Percentiles rank a stretch among this genome's conserved stretches.
phyloP scores from a whole-genome alignment of 2,329 filamentous ascomycete genomes.

The Ambrosiella beaveri region DNA sequence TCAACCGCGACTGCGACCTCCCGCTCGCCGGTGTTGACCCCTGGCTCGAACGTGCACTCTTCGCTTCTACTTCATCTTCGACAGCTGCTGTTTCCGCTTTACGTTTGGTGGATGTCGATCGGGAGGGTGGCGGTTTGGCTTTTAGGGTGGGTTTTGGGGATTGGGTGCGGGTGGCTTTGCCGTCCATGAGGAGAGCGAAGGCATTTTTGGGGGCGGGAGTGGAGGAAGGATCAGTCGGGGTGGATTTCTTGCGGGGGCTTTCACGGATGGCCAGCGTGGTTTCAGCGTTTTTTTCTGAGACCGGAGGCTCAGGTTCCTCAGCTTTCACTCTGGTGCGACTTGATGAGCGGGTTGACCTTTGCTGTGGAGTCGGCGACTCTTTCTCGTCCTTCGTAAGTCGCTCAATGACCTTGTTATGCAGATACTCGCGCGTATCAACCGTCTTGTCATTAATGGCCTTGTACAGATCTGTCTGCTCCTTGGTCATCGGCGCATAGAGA shows the following conservation, averaged over 20 bases:
- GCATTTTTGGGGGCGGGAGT: conserved; percentile 23
- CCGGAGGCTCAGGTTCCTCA: background rate
- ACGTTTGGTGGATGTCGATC: conserved; percentile 17
- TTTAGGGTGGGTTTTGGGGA: background rate
- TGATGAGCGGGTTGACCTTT: background rate
- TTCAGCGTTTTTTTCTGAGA: background rate
- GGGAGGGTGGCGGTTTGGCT: background rate
- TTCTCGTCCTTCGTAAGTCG: conserved; percentile 29
- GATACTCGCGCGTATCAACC: conserved; percentile 50
- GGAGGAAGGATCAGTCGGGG: conserved; percentile 11
- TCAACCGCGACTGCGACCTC: conserved; percentile 29
- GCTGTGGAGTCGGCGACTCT: background rate
- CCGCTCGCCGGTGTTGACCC: conserved; percentile 52
- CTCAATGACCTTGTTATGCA: conserved; percentile 64
- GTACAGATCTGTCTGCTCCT: conserved; percentile 82
- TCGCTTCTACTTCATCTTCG: conserved; percentile 27
- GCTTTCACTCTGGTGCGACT: background rate
- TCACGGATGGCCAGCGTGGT: conserved; percentile 4
- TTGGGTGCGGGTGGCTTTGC: background rate
- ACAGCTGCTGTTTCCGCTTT: conserved; percentile 14
- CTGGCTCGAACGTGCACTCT: conserved; percentile 59
- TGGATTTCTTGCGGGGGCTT: background rate
- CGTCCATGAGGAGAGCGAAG: conserved; percentile 37
- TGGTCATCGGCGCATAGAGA: conserved; percentile 78
- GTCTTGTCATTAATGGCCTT: conserved; percentile 42